These are phyloP conservation scores for Lachnellula willkommii DNA, from an alignment of 2,329 filamentous ascomycete genomes.

Conservation along the genomic window DNA sequence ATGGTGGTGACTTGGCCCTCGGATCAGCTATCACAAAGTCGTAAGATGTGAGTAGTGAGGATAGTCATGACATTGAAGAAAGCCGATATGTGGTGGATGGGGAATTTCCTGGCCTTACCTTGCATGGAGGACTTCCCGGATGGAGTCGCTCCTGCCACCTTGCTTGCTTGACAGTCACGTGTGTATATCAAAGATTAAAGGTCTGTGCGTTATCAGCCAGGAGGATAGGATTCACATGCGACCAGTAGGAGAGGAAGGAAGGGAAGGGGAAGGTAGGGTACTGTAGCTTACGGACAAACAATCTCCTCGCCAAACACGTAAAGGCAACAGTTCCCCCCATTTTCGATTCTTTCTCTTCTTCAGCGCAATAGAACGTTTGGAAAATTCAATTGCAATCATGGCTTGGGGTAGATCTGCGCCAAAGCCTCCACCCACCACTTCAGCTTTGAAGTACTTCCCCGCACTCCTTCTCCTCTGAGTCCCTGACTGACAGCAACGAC, in stretches of 20 bases:
- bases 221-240: not conserved
- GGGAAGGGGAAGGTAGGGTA: not conserved
- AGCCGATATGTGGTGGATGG: not conserved
- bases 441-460: constrained; percentile 29
- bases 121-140: not conserved
- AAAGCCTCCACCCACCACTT: constrained; percentile 27
- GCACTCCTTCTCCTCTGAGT: not conserved
- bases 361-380: not conserved
- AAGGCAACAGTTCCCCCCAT: not conserved
- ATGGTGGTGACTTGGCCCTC: constrained; percentile 6
- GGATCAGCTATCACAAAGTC: constrained; percentile 7
- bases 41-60: constrained; percentile 6
- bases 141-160: no score
- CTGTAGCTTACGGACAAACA: not conserved
- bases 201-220: not conserved
- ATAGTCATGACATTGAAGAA: constrained; percentile 20
- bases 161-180: not conserved
- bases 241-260: not conserved
- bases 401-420: constrained; percentile 29
- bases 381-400: constrained; percentile 25
- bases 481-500: constrained; percentile 3
- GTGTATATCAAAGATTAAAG: not conserved
- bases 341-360: not conserved
- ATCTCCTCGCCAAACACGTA: not conserved
- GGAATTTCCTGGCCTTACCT: constrained; percentile 11